Evolutionary conservation across 2,329 filamentous ascomycete genomes (phyloP).

Genomic region (Pseudogymnoascus sp.): DNA sequence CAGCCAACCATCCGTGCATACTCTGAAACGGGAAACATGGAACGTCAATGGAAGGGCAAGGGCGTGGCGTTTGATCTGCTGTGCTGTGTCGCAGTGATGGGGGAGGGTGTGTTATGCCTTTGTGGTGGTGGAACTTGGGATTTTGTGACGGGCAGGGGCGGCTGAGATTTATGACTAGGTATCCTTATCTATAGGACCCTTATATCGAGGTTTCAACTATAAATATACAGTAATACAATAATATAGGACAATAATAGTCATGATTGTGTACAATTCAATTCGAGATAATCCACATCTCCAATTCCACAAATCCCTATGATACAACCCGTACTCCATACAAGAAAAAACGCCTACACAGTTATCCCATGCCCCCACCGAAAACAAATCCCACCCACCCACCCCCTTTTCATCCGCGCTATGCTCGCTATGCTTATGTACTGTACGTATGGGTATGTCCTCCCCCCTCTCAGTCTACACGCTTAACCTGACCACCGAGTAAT

Average conservation of each 20-base stretch:
- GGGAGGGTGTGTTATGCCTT: background rate
- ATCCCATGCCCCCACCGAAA: background rate
- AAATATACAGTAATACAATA: background rate
- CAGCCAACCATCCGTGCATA: background rate
- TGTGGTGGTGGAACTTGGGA: background rate
- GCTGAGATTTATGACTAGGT: background rate
- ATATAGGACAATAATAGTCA: background rate
- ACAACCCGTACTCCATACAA: background rate
- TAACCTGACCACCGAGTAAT: background rate
- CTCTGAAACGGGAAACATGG: conserved; percentile 1
- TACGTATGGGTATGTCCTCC: background rate
- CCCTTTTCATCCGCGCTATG: background rate
- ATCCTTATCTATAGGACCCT: background rate
- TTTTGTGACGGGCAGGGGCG: background rate
- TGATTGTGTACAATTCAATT: background rate
- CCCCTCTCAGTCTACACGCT: background rate
- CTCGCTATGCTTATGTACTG: background rate
- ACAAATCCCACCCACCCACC: background rate
- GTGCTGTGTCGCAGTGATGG: background rate
- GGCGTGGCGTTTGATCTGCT: background rate
- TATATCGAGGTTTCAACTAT: background rate
- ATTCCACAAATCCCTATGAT: background rate
- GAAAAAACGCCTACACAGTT: background rate
- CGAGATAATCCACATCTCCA: background rate
- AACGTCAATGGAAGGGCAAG: background rate